A percentile compares a stretch with the other conserved stretches of the same genome.
phyloP scores from a whole-genome alignment of 2,329 filamentous ascomycete species.

The Diaporthe batatas region DNA sequence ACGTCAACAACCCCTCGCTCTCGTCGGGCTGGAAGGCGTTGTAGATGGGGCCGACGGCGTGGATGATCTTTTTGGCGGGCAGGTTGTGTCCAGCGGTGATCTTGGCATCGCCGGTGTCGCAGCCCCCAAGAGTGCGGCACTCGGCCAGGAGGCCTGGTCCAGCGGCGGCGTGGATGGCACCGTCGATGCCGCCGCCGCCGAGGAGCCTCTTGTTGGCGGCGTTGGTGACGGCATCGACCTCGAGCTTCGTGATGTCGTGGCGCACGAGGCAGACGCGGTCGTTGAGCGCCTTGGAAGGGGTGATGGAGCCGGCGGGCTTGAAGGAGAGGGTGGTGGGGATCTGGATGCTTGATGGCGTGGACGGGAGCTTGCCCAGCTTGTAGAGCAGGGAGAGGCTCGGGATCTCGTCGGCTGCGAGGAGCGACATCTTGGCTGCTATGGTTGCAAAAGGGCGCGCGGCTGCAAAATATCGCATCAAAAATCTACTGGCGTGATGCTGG shows the following conservation, averaged over 20 bases:
- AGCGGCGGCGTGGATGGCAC: conserved; percentile 87
- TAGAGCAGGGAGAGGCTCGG: conserved; percentile 77
- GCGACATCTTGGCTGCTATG: conserved; percentile 51
- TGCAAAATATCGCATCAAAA: conserved; percentile 9
- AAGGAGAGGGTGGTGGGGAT: conserved; percentile 45
- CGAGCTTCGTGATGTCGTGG: conserved; percentile 85
- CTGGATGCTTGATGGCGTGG: conserved; percentile 41
- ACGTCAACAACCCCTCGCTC: conserved; percentile 63
- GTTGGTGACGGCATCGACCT: conserved; percentile 89
- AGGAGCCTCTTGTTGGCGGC: conserved; percentile 85
- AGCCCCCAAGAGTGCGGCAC: conserved; percentile 79
- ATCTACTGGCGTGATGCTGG: neutral
- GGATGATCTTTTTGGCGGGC: conserved; percentile 84
- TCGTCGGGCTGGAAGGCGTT: conserved; percentile 53
- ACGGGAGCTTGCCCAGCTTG: conserved; percentile 63
- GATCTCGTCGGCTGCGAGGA: conserved; percentile 65
- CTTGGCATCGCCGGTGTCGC: conserved; percentile 82
- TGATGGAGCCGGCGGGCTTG: conserved; percentile 44
- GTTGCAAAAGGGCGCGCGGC: conserved; percentile 9
- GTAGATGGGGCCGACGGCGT: conserved; percentile 91
- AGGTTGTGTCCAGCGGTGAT: conserved; percentile 84
- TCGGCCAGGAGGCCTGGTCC: conserved; percentile 77
- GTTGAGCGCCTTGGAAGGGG: conserved; percentile 71
- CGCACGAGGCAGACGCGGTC: conserved; percentile 77
- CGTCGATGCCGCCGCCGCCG: conserved; percentile 92